Base-by-base conservation (phyloP, 441 rosid genomes). In the Pelargonium myrrhifolium region DNA sequence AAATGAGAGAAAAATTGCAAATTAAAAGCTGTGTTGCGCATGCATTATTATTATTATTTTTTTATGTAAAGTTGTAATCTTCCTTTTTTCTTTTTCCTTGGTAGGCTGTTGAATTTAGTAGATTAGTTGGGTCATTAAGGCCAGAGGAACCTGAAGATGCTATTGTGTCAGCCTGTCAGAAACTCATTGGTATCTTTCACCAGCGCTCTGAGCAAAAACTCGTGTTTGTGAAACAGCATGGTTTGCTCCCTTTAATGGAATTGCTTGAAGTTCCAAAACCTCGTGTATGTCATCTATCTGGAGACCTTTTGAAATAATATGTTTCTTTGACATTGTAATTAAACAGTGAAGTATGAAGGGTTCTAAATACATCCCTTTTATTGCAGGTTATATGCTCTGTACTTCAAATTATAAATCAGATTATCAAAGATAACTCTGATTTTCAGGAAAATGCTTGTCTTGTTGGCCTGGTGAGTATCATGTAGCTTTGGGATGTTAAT, bases 381-480 rank as follows among this genome's bases (percentile, higher is more conserved):
- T 74, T 81, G 72, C 86, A 94, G 99, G 94, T 88, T 70, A 85
- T 84, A 80, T 83, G 87, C 78, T 85, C 91, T 22, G 87, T 88
- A 73, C 92, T 94, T 76, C 97, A 92, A 82, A 91, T 91, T 22
- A 78, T 94, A 74, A 91, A 94, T 70, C 88, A 94, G 76, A 88
- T 88, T 71, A 81, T 89, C 31, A 89, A 84, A 77, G 99, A 94
- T 72, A 91, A 87, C 77, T 75, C 83, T 12, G 92, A 81, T 71
- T 87, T 94, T 80, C 91, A 85, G 88, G 96, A 94, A 82, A 94
- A 94, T 83, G 97, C 96, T 69, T 91, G 97, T 81, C 97, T 94
- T 56, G 84, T 94, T 81, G 99, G 99, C 70, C 76, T 89, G 78
- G 96, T 91, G 81, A 83, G 93, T 79, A 64, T 72, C 62, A 51